These are phyloP conservation scores for Athelia sp. DNA, from an alignment of 1,284 basidiomycete species.

Conservation along the genomic window DNA sequence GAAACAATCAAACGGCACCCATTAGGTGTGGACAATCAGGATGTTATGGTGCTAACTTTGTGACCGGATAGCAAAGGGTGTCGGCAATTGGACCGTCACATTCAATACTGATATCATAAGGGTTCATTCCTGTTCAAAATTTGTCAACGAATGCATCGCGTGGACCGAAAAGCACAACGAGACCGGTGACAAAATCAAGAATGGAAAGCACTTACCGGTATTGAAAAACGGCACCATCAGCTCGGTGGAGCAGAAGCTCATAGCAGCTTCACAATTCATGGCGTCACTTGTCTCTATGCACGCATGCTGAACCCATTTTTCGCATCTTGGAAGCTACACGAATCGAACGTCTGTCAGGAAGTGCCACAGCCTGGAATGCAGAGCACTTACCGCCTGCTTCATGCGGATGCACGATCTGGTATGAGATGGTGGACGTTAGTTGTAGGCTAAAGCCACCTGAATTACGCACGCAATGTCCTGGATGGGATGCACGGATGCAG, in stretches of 20 bases:
- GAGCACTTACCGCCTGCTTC: constrained; percentile 36
- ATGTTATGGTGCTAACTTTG: constrained; percentile 26
- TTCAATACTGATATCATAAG: constrained; percentile 58
- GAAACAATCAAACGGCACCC: too few relatives aligned
- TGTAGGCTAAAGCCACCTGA: too few relatives aligned
- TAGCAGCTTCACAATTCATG: constrained; percentile 47
- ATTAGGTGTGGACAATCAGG: not conserved
- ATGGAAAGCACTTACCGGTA: constrained; percentile 25
- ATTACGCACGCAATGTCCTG: constrained; percentile 24
- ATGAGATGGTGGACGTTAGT: too few relatives aligned
- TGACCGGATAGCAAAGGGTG: constrained; percentile 45
- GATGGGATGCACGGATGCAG: constrained; percentile 39
- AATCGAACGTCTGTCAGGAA: not conserved
- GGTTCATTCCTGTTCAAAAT: constrained; percentile 39
- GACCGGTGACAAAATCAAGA: not conserved
- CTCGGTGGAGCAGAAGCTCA: constrained; percentile 38
- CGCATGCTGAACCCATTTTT: constrained; percentile 38
- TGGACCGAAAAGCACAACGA: not conserved
- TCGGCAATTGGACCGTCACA: constrained; percentile 40
- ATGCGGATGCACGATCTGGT: constrained; percentile 40
- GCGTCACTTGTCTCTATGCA: constrained; percentile 46
- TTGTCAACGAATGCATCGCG: too few relatives aligned
- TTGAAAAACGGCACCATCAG: constrained; percentile 25
- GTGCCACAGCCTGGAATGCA: not conserved
- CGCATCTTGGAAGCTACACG: constrained; percentile 42